A percentile compares a stretch with the other conserved stretches of the same genome.
Conservation (phyloP, 2,329 filamentous ascomycete genomes). For the Fusarium mundagurra region DNA sequence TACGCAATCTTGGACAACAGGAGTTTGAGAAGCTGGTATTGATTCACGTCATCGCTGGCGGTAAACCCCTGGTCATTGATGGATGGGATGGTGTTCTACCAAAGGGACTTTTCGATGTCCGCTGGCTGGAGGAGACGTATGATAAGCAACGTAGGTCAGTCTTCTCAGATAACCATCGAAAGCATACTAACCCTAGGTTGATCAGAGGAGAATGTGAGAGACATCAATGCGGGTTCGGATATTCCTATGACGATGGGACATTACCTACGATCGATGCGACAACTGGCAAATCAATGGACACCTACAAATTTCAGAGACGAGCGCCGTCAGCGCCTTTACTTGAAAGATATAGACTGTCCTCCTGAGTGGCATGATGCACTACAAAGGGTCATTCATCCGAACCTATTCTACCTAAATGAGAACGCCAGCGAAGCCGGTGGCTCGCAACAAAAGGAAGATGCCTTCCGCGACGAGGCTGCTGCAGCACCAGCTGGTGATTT, state of each 20-base stretch:
- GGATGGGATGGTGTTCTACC: slow-evolving; percentile 84
- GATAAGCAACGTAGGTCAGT: slow-evolving; percentile 76
- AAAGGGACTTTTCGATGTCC: slow-evolving; percentile 77
- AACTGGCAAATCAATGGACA: slow-evolving; percentile 84
- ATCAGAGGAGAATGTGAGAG: slow-evolving; percentile 83
- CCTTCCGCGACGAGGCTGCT: slow-evolving; percentile 61
- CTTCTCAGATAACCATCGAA: neutral
- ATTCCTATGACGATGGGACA: slow-evolving; percentile 89
- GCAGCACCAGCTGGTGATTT: slow-evolving; percentile 84
- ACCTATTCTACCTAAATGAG: slow-evolving; percentile 91
- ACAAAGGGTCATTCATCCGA: slow-evolving; percentile 78
- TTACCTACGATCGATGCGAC: slow-evolving; percentile 87
- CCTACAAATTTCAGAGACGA: slow-evolving; percentile 80
- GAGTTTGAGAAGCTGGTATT: slow-evolving; percentile 87
- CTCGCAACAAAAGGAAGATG: slow-evolving; percentile 50
- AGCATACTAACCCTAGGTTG: slow-evolving; percentile 30
- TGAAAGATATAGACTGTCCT: slow-evolving; percentile 98
- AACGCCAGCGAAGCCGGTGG: slow-evolving; percentile 61
- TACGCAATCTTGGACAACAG: slow-evolving; percentile 78
- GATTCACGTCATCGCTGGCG: slow-evolving; percentile 83
- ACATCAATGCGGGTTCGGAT: slow-evolving; percentile 76
- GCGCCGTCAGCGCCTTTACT: slow-evolving; percentile 84
- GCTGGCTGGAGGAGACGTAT: slow-evolving; percentile 83
- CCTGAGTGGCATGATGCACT: slow-evolving; percentile 85
- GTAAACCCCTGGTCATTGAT: slow-evolving; percentile 90